These are phyloP conservation scores for Wallemia ichthyophaga DNA, from an alignment of 1,284 basidiomycete species.

Conservation along the genomic window DNA sequence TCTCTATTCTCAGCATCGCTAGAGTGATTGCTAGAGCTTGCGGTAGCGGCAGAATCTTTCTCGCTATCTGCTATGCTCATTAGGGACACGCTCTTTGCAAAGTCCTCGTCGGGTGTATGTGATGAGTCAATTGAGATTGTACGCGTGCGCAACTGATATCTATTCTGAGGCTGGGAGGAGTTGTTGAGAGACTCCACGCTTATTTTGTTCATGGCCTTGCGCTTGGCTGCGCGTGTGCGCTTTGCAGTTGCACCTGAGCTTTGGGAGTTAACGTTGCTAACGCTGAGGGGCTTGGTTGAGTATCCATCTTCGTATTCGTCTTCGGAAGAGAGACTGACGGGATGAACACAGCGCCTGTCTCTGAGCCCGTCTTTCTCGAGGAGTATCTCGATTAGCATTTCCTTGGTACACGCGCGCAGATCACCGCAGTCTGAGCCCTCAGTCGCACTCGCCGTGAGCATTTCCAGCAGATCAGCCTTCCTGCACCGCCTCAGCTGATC, in stretches of 20 bases:
- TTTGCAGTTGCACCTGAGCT: neutral
- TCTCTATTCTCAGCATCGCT: too few relatives aligned
- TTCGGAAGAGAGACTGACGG: neutral
- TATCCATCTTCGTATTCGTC: too few relatives aligned
- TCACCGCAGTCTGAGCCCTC: too few relatives aligned
- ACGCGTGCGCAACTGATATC: neutral
- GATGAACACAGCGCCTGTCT: neutral
- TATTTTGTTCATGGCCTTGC: neutral
- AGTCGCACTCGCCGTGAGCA: too few relatives aligned
- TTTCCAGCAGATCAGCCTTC: neutral
- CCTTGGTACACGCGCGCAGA: neutral
- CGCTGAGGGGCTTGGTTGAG: too few relatives aligned
- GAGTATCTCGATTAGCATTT: neutral
- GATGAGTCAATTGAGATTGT: neutral
- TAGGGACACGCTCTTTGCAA: neutral
- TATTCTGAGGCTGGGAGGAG: neutral
- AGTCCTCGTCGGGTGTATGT: neutral
- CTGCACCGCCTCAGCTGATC: neutral
- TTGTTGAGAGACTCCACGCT: neutral
- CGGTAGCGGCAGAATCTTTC: too few relatives aligned
- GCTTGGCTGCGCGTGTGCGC: neutral
- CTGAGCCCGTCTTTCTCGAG: too few relatives aligned
- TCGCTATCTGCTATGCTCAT: neutral
- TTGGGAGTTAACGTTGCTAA: too few relatives aligned
- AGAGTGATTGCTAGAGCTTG: too few relatives aligned